Conservation (phyloP, 768 basidiomycete genomes). For the Lactifluus volemus region DNA sequence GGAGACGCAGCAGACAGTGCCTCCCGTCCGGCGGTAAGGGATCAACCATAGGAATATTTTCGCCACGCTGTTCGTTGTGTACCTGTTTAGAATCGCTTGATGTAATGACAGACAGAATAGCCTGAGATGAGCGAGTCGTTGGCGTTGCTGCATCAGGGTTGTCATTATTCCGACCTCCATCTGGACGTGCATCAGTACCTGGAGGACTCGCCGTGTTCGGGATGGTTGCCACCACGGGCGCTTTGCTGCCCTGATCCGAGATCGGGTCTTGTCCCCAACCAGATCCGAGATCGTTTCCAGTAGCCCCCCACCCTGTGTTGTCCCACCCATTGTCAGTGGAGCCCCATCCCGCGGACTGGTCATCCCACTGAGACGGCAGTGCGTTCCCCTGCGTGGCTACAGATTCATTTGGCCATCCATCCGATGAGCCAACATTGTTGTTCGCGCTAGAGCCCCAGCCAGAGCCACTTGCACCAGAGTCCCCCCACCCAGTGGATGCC, state of each 20-base stretch:
- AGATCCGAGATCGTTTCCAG: background rate
- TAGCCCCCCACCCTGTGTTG: background rate
- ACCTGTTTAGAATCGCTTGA: background rate
- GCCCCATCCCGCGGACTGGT: background rate
- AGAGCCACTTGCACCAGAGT: background rate
- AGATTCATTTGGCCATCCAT: background rate
- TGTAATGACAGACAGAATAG: background rate
- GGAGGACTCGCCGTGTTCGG: background rate
- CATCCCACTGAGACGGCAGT: background rate
- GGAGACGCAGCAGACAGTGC: background rate
- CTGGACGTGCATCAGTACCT: background rate
- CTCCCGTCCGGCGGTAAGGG: background rate
- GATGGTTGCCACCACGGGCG: background rate
- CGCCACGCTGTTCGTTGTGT: background rate
- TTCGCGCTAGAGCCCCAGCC: background rate
- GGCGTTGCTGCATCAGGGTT: background rate
- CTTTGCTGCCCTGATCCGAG: background rate
- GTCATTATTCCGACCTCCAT: background rate
- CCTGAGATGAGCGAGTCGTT: background rate
- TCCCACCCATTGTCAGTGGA: background rate
- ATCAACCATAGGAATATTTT: background rate
- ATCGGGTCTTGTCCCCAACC: constrained; percentile 6
- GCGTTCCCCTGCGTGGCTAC: background rate
- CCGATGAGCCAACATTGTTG: background rate
- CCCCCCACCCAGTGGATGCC: constrained; percentile 5